These are phyloP conservation scores for Tardiomyces blankii DNA, from an alignment of 1,139 yeast genomes.

Conservation along the genomic window DNA sequence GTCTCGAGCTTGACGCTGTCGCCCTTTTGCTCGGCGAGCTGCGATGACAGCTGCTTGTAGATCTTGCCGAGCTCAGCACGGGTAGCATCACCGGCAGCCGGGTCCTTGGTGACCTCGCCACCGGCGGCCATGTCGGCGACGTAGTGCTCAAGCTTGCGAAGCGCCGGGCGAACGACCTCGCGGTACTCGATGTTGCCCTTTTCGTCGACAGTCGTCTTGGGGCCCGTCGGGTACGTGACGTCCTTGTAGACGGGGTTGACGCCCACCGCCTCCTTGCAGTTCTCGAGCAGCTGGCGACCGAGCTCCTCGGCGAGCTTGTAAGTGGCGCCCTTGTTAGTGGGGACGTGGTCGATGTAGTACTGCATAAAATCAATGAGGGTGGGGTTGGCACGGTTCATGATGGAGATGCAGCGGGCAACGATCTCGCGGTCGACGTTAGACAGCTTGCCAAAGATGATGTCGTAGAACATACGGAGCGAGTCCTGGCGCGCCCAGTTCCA, in stretches of 20 bases:
- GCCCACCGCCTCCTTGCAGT: slow-evolving; percentile 79
- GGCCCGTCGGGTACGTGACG: slow-evolving; percentile 89
- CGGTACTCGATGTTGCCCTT: slow-evolving; percentile 80
- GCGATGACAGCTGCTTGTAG: slow-evolving; percentile 72
- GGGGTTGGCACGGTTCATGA: slow-evolving; percentile 96
- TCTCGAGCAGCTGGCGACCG: slow-evolving; percentile 89
- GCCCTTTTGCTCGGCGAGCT: slow-evolving; percentile 31
- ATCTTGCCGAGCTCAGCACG: slow-evolving; percentile 78
- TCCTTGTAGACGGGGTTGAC: slow-evolving; percentile 90
- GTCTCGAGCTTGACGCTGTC: slow-evolving; percentile 62
- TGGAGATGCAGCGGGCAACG: slow-evolving; percentile 89
- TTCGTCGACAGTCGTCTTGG: slow-evolving; percentile 76
- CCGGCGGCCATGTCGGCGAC: slow-evolving; percentile 97
- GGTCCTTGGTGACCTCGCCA: slow-evolving; percentile 61
- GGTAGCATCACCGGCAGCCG: slow-evolving; percentile 44
- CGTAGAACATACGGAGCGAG: slow-evolving; percentile 85
- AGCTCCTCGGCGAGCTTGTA: slow-evolving; percentile 81
- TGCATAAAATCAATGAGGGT: slow-evolving; percentile 93
- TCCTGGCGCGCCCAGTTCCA: slow-evolving; percentile 99
- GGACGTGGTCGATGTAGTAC: slow-evolving; percentile 89
- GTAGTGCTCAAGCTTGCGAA: slow-evolving; percentile 90
- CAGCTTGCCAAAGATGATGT: slow-evolving; percentile 88
- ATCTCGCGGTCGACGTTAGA: slow-evolving; percentile 90
- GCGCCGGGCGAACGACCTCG: slow-evolving; percentile 81
- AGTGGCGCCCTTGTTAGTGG: slow-evolving; percentile 77